phyloP scores from a whole-genome alignment of 2,329 filamentous ascomycete species.

The Cordyceps cateniannulata region DNA sequence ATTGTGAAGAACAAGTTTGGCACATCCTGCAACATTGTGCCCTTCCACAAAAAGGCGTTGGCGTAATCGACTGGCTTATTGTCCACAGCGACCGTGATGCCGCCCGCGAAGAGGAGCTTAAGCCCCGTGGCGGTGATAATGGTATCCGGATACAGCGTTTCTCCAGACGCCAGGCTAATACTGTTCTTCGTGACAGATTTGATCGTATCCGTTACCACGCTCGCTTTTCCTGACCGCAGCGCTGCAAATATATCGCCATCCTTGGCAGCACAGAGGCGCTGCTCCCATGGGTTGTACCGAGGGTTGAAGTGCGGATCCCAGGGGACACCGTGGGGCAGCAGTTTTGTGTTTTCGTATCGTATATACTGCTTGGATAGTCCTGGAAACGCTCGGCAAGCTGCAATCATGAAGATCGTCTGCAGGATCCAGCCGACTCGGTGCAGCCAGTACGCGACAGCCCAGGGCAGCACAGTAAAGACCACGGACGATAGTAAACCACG shows the following conservation, averaged over 20 bases:
- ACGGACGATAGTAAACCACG: conserved; percentile 26
- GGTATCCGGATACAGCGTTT: conserved; percentile 47
- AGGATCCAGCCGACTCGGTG: conserved; percentile 33
- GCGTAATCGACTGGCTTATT: conserved; percentile 35
- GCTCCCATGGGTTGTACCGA: conserved; percentile 56
- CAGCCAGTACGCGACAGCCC: conserved; percentile 36
- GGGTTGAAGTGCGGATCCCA: conserved; percentile 50
- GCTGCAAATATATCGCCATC: conserved; percentile 41
- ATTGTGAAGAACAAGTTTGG: conserved; percentile 54
- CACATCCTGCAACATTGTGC: conserved; percentile 54
- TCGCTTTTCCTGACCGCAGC: conserved; percentile 30
- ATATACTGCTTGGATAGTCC: conserved; percentile 36
- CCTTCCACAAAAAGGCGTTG: conserved; percentile 50
- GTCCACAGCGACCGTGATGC: conserved; percentile 41
- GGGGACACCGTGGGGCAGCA: conserved; percentile 42
- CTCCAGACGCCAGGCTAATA: conserved; percentile 37
- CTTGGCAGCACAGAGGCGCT: conserved; percentile 56
- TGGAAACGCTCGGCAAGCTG: conserved; percentile 45
- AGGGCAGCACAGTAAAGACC: conserved; percentile 30
- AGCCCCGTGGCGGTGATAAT: conserved; percentile 62
- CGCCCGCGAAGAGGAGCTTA: conserved; percentile 28
- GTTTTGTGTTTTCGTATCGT: conserved; percentile 29
- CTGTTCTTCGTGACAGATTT: conserved; percentile 34
- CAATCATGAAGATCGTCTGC: conserved; percentile 34
- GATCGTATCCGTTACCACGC: conserved; percentile 41